A percentile compares a stretch with the other conserved stretches of the same genome.
Evolutionary conservation across 192 early-diverging fungal genomes (phyloP).

Genomic region (Coemansia aciculifera): DNA sequence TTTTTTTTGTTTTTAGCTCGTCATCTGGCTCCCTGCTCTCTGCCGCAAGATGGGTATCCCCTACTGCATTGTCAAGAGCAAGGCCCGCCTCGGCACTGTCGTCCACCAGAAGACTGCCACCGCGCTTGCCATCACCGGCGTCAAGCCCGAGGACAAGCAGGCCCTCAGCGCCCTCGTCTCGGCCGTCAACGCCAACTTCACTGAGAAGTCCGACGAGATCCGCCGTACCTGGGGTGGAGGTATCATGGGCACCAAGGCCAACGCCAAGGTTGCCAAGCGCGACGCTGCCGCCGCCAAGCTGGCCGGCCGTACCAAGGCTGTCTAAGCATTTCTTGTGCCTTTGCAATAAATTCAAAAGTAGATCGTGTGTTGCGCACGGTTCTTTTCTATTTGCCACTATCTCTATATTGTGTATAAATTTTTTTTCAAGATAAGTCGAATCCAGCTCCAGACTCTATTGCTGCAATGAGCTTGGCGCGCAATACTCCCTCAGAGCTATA

Average conservation of each 20-base stretch:
- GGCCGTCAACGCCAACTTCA: slow-evolving; percentile 94
- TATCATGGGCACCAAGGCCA: slow-evolving; percentile 93
- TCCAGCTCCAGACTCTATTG: slow-evolving; percentile 84
- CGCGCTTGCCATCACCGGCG: slow-evolving; percentile 91
- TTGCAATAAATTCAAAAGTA: neutral
- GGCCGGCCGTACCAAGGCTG: slow-evolving; percentile 2
- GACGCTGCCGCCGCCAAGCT: slow-evolving; percentile 56
- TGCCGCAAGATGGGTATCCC: slow-evolving; percentile 99
- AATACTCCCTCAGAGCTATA: slow-evolving; percentile 61
- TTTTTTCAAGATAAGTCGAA: slow-evolving; percentile 73
- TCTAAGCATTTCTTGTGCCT: neutral
- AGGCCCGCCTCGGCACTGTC: slow-evolving; percentile 96
- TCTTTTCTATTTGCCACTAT: neutral
- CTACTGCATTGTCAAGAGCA: slow-evolving; percentile 99
- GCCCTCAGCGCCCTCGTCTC: slow-evolving; percentile 82
- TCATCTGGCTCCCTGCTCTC: slow-evolving; percentile 98
- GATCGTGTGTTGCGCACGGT: neutral
- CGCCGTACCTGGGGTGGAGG: slow-evolving; percentile 98
- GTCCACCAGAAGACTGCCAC: slow-evolving; percentile 99
- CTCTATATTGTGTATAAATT: neutral
- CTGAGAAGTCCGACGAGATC: slow-evolving; percentile 90
- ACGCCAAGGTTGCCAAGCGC: slow-evolving; percentile 78
- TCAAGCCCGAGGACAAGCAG: slow-evolving; percentile 94
- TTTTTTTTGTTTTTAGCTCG: slow-evolving; percentile 58
- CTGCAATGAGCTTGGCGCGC: slow-evolving; percentile 76